Evolutionary conservation across 768 basidiomycete species (phyloP), one percentile per base, ranked within the genome.

Genomic region (Pseudohyphozyma bogoriensis): DNA sequence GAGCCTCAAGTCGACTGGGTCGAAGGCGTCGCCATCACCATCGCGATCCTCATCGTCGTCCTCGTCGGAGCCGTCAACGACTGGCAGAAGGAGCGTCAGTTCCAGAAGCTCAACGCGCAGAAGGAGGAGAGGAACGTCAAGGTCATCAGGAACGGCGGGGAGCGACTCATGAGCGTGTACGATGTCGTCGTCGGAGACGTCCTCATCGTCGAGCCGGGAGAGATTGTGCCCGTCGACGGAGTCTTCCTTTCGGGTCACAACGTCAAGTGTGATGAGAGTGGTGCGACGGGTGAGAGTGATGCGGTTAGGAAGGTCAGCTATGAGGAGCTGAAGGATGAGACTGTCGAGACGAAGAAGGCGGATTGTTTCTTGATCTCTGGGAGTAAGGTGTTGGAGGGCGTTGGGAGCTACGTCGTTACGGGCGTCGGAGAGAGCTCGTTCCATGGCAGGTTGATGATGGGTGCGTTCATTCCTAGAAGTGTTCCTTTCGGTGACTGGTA

Each of bases 51-150:
- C 51, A 78, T 80, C 62, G 78, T 80, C 72, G 78, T 76, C 59
- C 69, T 89, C 45, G 93, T 99, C 58, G 93, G 93, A 33, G 90
- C 91, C 16, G 67, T 96, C 46, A 97, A 96, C 70, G 95, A 99
- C 74, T 99, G 88, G 86, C 91, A 96, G 74, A 97, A 97, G 74
- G 95, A 99, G 74, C 84, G 84, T 2, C 95, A 97, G 75, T 99
- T 99, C 78, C 83, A 85, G 69, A 79, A 78, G 24, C 80, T 99
- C 44, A 97, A 96, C 55, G 60, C 66, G 7, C 86, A 92, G 75
- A 93, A 93, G 74, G 93, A 97, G 58, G 95, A 93, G 67, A 86
- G 95, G 31, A 82, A 80, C 8, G 83, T 90, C 68, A 90, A 90
- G 74, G 84, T 86, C 54, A 84, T 89, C 61, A 83, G 90, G 16